These are phyloP conservation scores for Penicillium fuscoglaucum DNA, from an alignment of 2,329 filamentous ascomycete genomes.

Conservation along the genomic window DNA sequence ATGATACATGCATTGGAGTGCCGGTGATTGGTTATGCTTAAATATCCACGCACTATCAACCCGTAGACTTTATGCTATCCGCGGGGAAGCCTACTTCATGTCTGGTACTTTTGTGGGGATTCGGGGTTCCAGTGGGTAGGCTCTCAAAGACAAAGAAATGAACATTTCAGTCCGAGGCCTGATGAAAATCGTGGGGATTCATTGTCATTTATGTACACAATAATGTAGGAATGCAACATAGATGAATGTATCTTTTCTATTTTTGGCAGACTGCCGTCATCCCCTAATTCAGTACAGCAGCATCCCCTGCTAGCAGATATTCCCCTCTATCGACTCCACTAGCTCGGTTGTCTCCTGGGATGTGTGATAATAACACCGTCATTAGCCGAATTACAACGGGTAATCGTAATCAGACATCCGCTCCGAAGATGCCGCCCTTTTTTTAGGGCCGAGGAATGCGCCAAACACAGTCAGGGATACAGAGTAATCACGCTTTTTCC, in stretches of 20 bases:
- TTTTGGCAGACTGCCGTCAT: background rate
- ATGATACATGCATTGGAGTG: background rate
- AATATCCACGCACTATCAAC: background rate
- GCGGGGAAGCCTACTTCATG: slow-evolving; percentile 4
- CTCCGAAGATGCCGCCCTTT: background rate
- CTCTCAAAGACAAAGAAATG: background rate
- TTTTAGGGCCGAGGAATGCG: background rate
- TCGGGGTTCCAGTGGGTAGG: background rate
- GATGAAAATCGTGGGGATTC: background rate
- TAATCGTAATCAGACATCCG: slow-evolving; percentile 4
- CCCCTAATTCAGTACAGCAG: slow-evolving; percentile 1
- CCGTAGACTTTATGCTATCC: background rate
- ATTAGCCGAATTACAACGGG: slow-evolving; percentile 1
- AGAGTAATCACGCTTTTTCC: background rate
- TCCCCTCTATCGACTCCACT: slow-evolving; percentile 2
- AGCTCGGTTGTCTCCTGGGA: background rate
- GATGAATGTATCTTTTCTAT: background rate
- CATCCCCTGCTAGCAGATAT: background rate
- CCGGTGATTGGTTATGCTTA: slow-evolving; percentile 7
- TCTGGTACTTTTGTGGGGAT: slow-evolving; percentile 7
- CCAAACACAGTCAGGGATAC: background rate
- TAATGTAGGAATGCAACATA: background rate
- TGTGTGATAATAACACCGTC: background rate
- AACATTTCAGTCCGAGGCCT: background rate
- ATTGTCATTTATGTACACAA: background rate